Conservation (phyloP, 257 asterid species). For the Nyctanthes arbortristis region DNA sequence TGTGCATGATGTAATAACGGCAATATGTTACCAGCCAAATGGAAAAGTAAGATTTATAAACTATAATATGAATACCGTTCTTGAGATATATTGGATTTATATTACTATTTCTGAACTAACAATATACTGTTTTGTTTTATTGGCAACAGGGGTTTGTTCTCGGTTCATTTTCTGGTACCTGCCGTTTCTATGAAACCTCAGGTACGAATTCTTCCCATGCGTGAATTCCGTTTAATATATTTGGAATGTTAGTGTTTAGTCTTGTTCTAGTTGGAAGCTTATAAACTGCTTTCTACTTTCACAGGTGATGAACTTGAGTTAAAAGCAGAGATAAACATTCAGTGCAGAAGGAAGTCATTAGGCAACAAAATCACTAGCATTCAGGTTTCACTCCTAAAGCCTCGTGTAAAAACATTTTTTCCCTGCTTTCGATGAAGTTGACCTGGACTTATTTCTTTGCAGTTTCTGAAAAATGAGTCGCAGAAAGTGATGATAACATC, state of each 20-base stretch:
- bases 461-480: constrained; percentile 54
- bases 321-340: constrained; percentile 51
- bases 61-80: background rate
- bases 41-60: constrained; percentile 59
- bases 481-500: constrained; percentile 75
- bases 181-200: constrained; percentile 65
- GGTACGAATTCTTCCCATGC: constrained; percentile 27
- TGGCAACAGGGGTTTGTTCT: constrained; percentile 63
- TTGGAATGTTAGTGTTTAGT: background rate
- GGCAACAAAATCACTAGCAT: constrained; percentile 78
- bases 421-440: constrained; percentile 10
- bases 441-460: constrained; percentile 24
- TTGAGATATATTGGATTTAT: background rate
- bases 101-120: constrained; percentile 3
- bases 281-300: constrained; percentile 15
- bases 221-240: background rate
- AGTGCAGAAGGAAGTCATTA: constrained; percentile 59
- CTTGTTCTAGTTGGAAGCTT: background rate
- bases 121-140: background rate
- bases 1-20: constrained; percentile 53
- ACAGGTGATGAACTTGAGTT: constrained; percentile 47
- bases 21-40: constrained; percentile 75
- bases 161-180: constrained; percentile 73
- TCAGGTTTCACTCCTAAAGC: constrained; percentile 51
- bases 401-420: background rate